Evolutionary conservation across 2,329 filamentous ascomycete species (phyloP), one percentile per base, ranked within the genome.

Genomic region (Cordyceps fumosorosea): DNA sequence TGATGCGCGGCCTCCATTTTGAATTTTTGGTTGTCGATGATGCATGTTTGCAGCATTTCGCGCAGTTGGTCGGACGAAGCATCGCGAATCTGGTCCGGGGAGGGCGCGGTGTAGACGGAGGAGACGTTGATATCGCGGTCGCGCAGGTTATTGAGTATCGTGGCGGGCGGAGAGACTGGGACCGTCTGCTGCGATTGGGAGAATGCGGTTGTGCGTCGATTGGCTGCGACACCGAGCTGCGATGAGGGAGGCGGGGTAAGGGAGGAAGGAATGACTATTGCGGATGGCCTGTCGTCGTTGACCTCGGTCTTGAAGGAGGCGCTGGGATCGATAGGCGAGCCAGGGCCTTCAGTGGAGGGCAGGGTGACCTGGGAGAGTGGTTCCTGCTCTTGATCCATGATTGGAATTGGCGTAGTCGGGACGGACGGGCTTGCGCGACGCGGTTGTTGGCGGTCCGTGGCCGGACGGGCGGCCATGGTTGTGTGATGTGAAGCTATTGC

Each of bases 1-100:
- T 95, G 89, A 73, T 97, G 93, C 37, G 93, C 90, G 18, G 89
- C 88, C 63, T 93, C 89, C 79, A 92, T 93, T 70, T 95, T 90
- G 55, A 87, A 75, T 67, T 79, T 81, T 52, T 80, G 78, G 64
- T 86, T 81, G 66, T 88, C 82, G 24, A 78, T 79, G 48, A 87
- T 74, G 65, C 78, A 80, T 3, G 75, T 74, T 63, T 83, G 78
- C 55, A 88, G 72, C 81, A 86, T 83, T 60, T 73, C 74, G 16
- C 82, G 80, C 37, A 88, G 78, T 67, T 86, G 80, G 10, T 85
- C 83, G 3, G 77, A 68, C 1, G 82, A 76, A 0, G 83, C 84
- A 52, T 81, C 78, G 26, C 78, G 73, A 24, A 88, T 76, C 69
- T 83, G 78, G 4, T 80, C 73, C 0, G 77, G 69, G 1, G 78